Evolutionary conservation across 2,329 filamentous ascomycete genomes (phyloP).

Genomic region (Sclerotinia glacialis): DNA sequence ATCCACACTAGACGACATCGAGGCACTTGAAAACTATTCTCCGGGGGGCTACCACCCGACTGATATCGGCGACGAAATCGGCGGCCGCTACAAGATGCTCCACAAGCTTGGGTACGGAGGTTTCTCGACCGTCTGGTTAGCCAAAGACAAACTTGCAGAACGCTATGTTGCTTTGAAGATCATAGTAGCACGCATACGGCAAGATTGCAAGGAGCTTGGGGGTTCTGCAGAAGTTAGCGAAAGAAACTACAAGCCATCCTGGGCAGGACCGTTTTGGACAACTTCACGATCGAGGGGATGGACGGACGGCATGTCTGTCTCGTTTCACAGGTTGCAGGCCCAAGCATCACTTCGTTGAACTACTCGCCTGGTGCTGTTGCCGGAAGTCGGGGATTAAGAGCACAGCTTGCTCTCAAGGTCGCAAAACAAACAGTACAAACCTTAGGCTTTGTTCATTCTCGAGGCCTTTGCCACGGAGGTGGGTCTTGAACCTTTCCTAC

Average conservation of each 20-base stretch:
- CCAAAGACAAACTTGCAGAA: no score
- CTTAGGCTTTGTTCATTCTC: slow-evolving; percentile 26
- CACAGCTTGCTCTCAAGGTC: slow-evolving; percentile 3
- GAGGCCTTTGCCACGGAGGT: slow-evolving; percentile 27
- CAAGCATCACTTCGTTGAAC: slow-evolving; percentile 18
- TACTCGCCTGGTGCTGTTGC: neutral
- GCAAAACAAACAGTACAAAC: slow-evolving; percentile 25
- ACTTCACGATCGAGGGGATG: slow-evolving; percentile 39
- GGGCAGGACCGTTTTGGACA: slow-evolving; percentile 21
- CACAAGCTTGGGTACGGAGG: no score
- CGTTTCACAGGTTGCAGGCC: slow-evolving; percentile 32
- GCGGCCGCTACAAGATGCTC: no score
- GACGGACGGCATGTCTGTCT: slow-evolving; percentile 47
- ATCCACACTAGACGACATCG: no score
- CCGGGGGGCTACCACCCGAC: no score
- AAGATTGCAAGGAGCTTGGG: no score
- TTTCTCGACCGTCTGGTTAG: no score
- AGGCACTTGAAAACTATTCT: no score
- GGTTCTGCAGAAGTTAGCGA: no score
- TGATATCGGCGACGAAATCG: no score
- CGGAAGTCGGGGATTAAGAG: neutral
- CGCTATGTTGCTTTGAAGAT: no score
- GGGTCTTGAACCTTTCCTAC: slow-evolving; percentile 4
- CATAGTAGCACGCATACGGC: no score
- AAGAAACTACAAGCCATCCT: neutral